A percentile compares a stretch with the other conserved stretches of the same genome.
Evolutionary conservation across 805 yeast species (phyloP).

Genomic region (Jamesozyma jinghongensis): DNA sequence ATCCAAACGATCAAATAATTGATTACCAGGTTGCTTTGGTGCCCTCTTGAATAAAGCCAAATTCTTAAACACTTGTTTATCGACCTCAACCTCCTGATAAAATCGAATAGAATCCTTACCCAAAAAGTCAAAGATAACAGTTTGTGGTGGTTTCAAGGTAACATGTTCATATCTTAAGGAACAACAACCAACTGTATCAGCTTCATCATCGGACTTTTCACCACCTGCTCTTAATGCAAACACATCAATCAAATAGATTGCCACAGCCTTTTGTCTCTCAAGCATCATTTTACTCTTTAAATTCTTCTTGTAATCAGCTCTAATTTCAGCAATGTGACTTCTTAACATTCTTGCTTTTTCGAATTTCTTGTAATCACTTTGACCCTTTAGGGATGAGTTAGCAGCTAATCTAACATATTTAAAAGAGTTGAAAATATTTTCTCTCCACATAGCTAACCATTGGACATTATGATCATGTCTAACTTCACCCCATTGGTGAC

Average conservation of each 20-base stretch:
- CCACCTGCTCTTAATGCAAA: conserved; percentile 97
- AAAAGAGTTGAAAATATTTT: conserved; percentile 71
- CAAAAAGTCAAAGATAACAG: conserved; percentile 80
- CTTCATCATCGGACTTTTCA: conserved; percentile 94
- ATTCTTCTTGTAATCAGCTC: conserved; percentile 63
- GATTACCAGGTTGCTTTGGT: conserved; percentile 89
- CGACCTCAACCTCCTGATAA: conserved; percentile 88
- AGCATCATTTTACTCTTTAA: conserved; percentile 70
- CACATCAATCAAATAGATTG: conserved; percentile 83
- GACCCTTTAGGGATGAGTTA: conserved; percentile 82
- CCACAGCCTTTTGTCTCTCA: conserved; percentile 87
- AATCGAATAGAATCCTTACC: conserved; percentile 94
- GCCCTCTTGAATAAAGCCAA: conserved; percentile 75
- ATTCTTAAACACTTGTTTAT: conserved; percentile 84
- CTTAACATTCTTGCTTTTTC: conserved; percentile 87
- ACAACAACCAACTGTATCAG: conserved; percentile 97
- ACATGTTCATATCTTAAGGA: conserved; percentile 86
- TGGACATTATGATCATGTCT: conserved; percentile 82
- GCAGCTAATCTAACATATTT: conserved; percentile 91
- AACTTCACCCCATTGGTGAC: conserved; percentile 86
- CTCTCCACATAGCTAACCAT: conserved; percentile 98
- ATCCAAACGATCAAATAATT: conserved; percentile 81
- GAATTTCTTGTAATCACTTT: conserved; percentile 82
- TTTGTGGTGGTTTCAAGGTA: conserved; percentile 74
- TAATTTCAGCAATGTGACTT: conserved; percentile 57